These are phyloP conservation scores for Aspergillus intermedius DNA, from an alignment of 2,329 filamentous ascomycete genomes.

Conservation along the genomic window DNA sequence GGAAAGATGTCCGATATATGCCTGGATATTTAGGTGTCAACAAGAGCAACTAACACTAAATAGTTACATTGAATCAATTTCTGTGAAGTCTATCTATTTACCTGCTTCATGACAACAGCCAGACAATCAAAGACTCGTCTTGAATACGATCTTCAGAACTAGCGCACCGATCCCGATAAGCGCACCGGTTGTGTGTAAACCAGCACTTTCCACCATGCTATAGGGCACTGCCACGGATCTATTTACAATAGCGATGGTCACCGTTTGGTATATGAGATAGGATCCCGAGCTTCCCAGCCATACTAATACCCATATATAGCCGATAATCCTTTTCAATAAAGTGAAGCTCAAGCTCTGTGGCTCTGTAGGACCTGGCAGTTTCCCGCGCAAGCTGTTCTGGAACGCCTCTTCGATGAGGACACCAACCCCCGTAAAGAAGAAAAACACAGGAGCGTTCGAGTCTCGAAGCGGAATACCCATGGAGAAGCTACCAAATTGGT, in stretches of 20 bases:
- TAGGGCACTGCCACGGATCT: background rate
- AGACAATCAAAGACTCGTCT: background rate
- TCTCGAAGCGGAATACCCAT: constrained; percentile 10
- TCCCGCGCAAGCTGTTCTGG: background rate
- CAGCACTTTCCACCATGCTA: background rate
- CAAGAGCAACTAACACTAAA: too few relatives aligned
- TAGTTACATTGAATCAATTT: background rate
- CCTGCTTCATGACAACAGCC: too few relatives aligned
- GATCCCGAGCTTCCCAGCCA: background rate
- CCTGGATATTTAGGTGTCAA: background rate
- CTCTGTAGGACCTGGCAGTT: background rate
- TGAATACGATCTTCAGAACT: background rate
- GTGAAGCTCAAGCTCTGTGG: background rate
- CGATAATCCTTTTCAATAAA: background rate
- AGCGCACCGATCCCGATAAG: background rate
- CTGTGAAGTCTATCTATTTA: background rate
- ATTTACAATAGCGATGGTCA: background rate
- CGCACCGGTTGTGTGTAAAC: background rate
- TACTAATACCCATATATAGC: background rate
- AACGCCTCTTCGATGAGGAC: background rate
- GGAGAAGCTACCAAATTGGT: constrained; percentile 12
- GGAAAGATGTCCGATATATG: background rate
- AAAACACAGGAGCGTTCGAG: constrained; percentile 18
- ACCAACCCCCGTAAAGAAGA: constrained; percentile 3
- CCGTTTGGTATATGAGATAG: background rate